A percentile compares a stretch with the other conserved stretches of the same genome.
These are phyloP conservation scores for Ascochyta pisi DNA, from an alignment of 2,329 filamentous ascomycete genomes.

Conservation along the genomic window DNA sequence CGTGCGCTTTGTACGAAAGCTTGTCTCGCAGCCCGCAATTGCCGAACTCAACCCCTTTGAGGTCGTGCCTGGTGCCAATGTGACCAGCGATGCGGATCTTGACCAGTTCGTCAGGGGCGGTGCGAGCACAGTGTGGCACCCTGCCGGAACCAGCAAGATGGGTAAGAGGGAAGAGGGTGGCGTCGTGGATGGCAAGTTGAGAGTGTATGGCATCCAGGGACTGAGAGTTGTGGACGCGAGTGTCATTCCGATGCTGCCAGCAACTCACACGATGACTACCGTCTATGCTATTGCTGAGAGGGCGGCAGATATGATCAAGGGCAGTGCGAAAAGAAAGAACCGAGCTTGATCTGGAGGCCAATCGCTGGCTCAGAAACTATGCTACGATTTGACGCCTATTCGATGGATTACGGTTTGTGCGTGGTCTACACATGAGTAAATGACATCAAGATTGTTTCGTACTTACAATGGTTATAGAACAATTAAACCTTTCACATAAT, in stretches of 20 bases:
- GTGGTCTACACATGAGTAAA: background rate
- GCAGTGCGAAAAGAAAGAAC: background rate
- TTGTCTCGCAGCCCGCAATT: constrained; percentile 21
- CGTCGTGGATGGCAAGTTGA: constrained; percentile 34
- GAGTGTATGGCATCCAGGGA: constrained; percentile 35
- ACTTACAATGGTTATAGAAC: no score
- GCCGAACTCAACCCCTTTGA: constrained; percentile 29
- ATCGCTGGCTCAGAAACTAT: no score
- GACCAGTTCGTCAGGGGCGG: constrained; percentile 23
- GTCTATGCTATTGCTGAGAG: constrained; percentile 30
- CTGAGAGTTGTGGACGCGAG: constrained; percentile 30
- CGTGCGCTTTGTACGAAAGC: constrained; percentile 25
- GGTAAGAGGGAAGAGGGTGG: constrained; percentile 34
- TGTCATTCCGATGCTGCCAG: constrained; percentile 28
- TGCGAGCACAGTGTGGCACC: constrained; percentile 32
- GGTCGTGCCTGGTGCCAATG: constrained; percentile 27
- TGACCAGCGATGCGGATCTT: constrained; percentile 27
- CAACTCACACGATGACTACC: constrained; percentile 29
- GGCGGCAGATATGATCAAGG: constrained; percentile 21
- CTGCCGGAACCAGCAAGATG: constrained; percentile 37
- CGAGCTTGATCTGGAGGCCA: no score
- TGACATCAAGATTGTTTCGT: no score
- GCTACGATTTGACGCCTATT: no score
- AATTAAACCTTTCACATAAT: no score
- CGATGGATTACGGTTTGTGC: constrained; percentile 1